phyloP scores from a whole-genome alignment of 2,329 filamentous ascomycete genomes.

The Cryphonectria carpinicola region DNA sequence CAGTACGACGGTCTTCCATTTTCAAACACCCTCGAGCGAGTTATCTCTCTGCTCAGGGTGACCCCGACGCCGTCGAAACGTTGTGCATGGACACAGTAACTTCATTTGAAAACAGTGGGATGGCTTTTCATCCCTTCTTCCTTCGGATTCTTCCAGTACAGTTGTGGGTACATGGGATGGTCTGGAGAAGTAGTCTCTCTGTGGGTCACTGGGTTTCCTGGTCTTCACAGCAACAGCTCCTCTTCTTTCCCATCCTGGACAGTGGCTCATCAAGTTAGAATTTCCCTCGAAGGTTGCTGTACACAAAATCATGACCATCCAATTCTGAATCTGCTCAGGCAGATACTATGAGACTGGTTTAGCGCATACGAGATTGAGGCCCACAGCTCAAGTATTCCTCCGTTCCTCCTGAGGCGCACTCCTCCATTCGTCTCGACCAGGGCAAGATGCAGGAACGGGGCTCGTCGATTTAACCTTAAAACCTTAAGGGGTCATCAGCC shows the following conservation, averaged over 20 bases:
- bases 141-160: not conserved
- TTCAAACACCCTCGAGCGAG: not conserved
- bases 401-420: not conserved
- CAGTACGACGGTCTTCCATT: not conserved
- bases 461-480: constrained; percentile 16
- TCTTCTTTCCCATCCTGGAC: not conserved
- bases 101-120: constrained; percentile 18
- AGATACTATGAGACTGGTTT: not conserved
- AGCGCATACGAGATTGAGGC: not conserved
- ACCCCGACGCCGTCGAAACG: constrained; percentile 1
- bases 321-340: not conserved
- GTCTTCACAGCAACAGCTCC: not conserved
- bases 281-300: not conserved
- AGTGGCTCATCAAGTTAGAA: not conserved
- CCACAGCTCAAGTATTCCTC: not conserved
- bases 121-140: constrained; percentile 15
- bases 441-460: not conserved
- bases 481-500: constrained; percentile 16
- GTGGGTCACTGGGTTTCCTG: not conserved
- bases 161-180: constrained; percentile 20
- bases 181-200: constrained; percentile 6
- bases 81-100: not conserved
- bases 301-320: not conserved
- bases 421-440: constrained; percentile 6
- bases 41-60: not conserved